A percentile compares a stretch with the other conserved stretches of the same genome.
Evolutionary conservation across 2,329 filamentous ascomycete species (phyloP).

Genomic region (Colletotrichum chrysophilum): DNA sequence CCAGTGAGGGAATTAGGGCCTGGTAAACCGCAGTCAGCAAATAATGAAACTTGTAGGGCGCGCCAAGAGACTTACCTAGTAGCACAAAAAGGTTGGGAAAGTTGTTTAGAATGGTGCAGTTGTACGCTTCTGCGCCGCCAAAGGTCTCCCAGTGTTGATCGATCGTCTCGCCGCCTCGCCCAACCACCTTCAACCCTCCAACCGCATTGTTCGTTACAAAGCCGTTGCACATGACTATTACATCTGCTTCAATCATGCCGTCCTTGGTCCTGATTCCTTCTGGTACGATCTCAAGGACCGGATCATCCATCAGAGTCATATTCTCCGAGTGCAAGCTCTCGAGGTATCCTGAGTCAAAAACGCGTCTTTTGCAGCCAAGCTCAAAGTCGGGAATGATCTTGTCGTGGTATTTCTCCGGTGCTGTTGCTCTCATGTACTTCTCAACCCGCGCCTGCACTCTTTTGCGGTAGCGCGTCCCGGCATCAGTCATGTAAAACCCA

Average conservation of each 20-base stretch:
- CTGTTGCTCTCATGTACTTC: constrained; percentile 44
- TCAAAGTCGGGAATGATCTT: constrained; percentile 67
- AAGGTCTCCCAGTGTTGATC: constrained; percentile 61
- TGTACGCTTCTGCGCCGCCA: constrained; percentile 68
- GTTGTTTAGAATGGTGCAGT: constrained; percentile 59
- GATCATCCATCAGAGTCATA: constrained; percentile 49
- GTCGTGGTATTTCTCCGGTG: constrained; percentile 65
- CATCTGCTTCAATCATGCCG: constrained; percentile 56
- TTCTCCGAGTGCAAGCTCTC: constrained; percentile 55
- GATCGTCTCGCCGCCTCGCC: constrained; percentile 53
- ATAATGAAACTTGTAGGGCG: neutral
- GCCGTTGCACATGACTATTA: constrained; percentile 67
- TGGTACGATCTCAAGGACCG: constrained; percentile 51
- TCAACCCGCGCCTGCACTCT: constrained; percentile 43
- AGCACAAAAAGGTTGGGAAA: constrained; percentile 72
- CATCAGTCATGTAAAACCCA: constrained; percentile 35
- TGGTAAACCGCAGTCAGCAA: constrained; percentile 6
- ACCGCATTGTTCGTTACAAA: constrained; percentile 62
- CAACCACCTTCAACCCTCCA: constrained; percentile 56
- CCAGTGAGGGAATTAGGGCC: constrained; percentile 68
- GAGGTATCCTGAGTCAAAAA: constrained; percentile 64
- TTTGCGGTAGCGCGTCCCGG: constrained; percentile 33
- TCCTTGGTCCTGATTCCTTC: constrained; percentile 40
- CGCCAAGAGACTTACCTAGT: constrained; percentile 41
- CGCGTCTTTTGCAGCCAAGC: constrained; percentile 68